These are phyloP conservation scores for Bassia scoparia DNA, from an alignment of 148 eudicot species.

Conservation along the genomic window DNA sequence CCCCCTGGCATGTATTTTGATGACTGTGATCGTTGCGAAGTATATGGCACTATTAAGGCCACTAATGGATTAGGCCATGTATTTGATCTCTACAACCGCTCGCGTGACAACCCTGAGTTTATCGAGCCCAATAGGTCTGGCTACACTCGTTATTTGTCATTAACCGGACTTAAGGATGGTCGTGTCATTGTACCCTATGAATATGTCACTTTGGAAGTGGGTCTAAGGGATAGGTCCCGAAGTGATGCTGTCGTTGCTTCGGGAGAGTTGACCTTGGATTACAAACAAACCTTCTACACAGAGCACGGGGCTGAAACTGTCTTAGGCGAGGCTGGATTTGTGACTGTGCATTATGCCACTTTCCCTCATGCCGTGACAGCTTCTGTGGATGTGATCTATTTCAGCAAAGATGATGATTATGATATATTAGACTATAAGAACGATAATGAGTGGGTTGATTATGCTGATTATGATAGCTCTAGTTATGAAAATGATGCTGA, in stretches of 20 bases:
- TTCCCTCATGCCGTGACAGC: background rate
- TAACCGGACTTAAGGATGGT: background rate
- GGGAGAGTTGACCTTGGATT: background rate
- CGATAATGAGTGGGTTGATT: background rate
- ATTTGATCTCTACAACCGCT: background rate
- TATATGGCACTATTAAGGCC: background rate
- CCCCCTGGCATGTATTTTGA: background rate
- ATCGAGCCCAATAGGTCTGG: background rate
- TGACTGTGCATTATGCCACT: background rate
- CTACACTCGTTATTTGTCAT: background rate
- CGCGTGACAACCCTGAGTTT: background rate
- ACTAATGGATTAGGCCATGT: constrained; percentile 1
- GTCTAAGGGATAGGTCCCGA: background rate
- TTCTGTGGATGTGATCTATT: background rate
- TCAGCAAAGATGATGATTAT: constrained; percentile 1
- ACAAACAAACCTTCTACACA: background rate
- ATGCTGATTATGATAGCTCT: background rate
- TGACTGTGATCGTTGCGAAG: background rate
- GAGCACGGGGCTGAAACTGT: background rate
- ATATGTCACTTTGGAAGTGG: background rate
- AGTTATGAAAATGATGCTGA: background rate
- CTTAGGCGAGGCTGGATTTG: background rate
- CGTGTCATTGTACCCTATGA: background rate
- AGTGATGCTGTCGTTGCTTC: background rate
- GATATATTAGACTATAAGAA: background rate